These are phyloP conservation scores for Wallacemonas rigidus DNA, from an alignment of 208 protist genomes.

Conservation along the genomic window DNA sequence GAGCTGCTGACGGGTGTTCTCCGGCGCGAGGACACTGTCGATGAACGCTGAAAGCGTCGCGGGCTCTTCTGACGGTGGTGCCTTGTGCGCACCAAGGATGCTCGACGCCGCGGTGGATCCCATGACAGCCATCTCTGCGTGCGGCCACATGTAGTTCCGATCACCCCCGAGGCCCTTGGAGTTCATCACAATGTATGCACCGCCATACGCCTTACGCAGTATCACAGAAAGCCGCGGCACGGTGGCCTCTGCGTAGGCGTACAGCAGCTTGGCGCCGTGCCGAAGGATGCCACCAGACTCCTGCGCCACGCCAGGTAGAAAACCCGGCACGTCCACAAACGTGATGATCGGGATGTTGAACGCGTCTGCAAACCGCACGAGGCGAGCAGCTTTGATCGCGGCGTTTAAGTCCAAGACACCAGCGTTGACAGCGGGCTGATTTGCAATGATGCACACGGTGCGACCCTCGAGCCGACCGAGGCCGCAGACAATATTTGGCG, in stretches of 20 bases:
- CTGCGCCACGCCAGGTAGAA: constrained; percentile 93
- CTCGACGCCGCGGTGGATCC: constrained; percentile 43
- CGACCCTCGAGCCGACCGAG: constrained; percentile 92
- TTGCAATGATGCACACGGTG: constrained; percentile 94
- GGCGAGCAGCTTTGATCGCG: constrained; percentile 89
- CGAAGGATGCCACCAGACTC: constrained; percentile 96
- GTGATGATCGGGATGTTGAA: constrained; percentile 98
- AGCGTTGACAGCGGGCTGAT: constrained; percentile 93
- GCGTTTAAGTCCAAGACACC: constrained; percentile 94
- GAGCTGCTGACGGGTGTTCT: constrained; percentile 78
- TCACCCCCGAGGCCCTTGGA: constrained; percentile 95
- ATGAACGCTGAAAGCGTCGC: constrained; percentile 71
- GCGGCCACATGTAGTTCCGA: constrained; percentile 96
- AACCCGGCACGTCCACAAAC: constrained; percentile 97
- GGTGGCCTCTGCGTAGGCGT: constrained; percentile 97
- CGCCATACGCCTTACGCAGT: constrained; percentile 97
- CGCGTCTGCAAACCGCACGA: constrained; percentile 96
- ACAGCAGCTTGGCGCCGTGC: constrained; percentile 97
- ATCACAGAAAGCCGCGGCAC: constrained; percentile 97
- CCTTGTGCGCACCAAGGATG: constrained; percentile 3
- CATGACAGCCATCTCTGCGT: constrained; percentile 96
- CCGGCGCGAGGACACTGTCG: constrained; percentile 94
- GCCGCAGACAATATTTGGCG: constrained; percentile 96
- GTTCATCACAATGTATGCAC: constrained; percentile 97
- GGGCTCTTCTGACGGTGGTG: constrained; percentile 17